Base-by-base conservation (phyloP, 1,284 basidiomycete genomes). In the Cryptococcus sp. region DNA sequence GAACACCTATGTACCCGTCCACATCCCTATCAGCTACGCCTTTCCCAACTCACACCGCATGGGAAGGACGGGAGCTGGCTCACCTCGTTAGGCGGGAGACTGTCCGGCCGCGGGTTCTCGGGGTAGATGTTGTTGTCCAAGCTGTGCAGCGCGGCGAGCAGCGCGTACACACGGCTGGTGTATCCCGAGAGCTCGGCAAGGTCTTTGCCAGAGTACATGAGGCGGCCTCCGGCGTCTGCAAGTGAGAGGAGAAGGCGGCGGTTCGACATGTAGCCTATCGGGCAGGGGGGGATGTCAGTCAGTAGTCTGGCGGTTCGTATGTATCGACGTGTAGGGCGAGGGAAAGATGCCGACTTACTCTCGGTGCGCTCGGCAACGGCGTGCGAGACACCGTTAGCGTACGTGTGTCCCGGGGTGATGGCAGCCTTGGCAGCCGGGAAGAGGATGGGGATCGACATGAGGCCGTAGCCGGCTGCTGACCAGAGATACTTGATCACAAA, bases 401-500 rank as follows among this genome's bases (percentile, higher is more conserved):
- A 33, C 28, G 28, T 5, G 9, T 37, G 50, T 8, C 44, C 49
- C 15, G 56, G 33, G 2, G 42, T 23, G 2, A 59, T 12, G 16
- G 58, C 61, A 2, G 65, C 59, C 18, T 56, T 59, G 28, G 56
- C 65, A 11, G 57, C 66, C 1, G 72, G 68, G 65, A 88, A 85
- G 46, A 94, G 79, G 16, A 94, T 82, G 0, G 92, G 92, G 7
- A 95, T 87, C 4, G 90, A 89, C 70, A 95, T 95, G 28, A 96
- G 81, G 5, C 83, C 84, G 71, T 94, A 95, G 0, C 91, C 91
- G 7, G 87, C 86, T 0, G 91, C 92, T 21, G 88, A 91, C 91
- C 92, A 95, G 11, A 91, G 79, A 72, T 95, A 95, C 75, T 95
- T 94, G 80, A 94, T 91, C 9, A 95, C 87, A 64, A 90, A 91